Evolutionary conservation across 179 eudicot species (phyloP), one percentile per base, ranked within the genome.

Genomic region (Gypsophila paniculata): DNA sequence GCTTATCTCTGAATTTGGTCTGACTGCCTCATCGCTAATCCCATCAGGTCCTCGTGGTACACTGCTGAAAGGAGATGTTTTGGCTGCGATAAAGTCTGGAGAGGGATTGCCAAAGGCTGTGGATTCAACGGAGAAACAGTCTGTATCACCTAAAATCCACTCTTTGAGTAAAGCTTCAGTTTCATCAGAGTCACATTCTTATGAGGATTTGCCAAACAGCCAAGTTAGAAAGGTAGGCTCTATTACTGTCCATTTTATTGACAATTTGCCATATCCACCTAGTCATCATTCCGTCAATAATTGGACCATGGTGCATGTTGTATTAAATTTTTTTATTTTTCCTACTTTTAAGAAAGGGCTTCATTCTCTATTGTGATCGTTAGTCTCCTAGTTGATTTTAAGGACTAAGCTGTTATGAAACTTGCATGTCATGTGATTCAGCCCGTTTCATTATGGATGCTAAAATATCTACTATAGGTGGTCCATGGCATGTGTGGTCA

Each of bases 31-130:
- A 61, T 84, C 83, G 25, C 79, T 94, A 75, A 72, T 26, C 38
- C 87, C 97, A 82, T 85, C 99, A 72, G 99, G 99, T 80, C 96
- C 99, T 62, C 96, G 86, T 81, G 97, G 97, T 68, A 94, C 99
- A 70, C 73, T 94, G 76, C 68, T 91, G 44, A 94, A 94, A 78
- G 96, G 97, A 22, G 99, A 94, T 75, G 97, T 94, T 85, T 84
- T 94, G 79, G 85, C 82, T 62, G 96, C 96, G 69, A 80, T 94
- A 70, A 88, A 91, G 72, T 87, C 94, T 44, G 94, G 94, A 22
- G 85, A 79, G 81, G 93, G 82, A 63, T 83, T 88, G 19, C 75
- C 80, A 3, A 82, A 69, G 75, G 61, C 76, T 75, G 73, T 85
- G 72, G 67, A 70, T 29, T 65, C 83, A 51, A 77, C 77, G 78